Base-by-base conservation (phyloP, 345 rosid genomes). In the Geranium rotundifolium region DNA sequence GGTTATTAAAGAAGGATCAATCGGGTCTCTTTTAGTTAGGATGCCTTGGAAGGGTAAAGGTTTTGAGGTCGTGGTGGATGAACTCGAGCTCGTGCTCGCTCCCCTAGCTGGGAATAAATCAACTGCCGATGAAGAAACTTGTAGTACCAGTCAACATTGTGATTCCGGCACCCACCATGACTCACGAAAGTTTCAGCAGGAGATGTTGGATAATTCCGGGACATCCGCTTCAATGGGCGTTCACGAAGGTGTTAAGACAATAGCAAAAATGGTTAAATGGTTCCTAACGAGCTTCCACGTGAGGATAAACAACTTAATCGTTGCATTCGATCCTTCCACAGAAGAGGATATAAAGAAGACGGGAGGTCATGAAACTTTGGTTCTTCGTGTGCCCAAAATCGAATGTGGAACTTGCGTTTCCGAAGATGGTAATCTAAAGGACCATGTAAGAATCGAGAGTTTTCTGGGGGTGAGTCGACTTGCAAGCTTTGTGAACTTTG, bases 231-330 rank as follows among this genome's bases (percentile, higher is more conserved):
- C 78, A 23, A 68, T 67, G 56, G 86, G 85, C 84, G 86, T 93
- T 67, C 99, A 93, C 68, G 96, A 93, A 79, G 99, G 99, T 34
- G 99, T 93, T 46, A 93, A 90, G 80, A 81, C 89, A 7, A 91
- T 93, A 74, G 99, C 97, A 0, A 90, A 85, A 85, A 83, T 93
- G 81, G 96, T 93, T 17, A 93, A 84, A 63, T 84, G 91, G 97
- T 77, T 93, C 70, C 81, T 93, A 57, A 76, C 90, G 9, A 93
- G 96, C 67, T 93, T 90, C 74, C 81, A 82, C 72, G 74, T 88
- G 60, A 88, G 77, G 68, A 76, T 93, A 58, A 86, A 76, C 68
- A 89, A 75, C 61, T 49, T 88, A 75, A 86, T 93, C 17, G 73
- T 93, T 78, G 99, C 96, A 7, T 90, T 78, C 66, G 96, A 90